Base-by-base conservation (phyloP, 208 protist species). In the Giardia muris region DNA sequence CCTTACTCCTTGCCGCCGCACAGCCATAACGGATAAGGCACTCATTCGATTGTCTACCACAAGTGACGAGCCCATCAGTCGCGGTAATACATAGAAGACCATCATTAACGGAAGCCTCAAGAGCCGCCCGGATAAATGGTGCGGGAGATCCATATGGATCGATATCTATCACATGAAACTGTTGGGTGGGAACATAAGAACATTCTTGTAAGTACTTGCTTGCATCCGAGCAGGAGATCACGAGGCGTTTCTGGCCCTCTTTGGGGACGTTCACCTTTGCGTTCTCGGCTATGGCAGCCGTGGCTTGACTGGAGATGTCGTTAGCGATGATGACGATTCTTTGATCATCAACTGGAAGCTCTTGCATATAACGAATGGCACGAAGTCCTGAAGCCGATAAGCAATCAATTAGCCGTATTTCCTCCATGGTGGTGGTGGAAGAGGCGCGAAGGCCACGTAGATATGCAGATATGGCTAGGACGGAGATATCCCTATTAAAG, bases 101-200 rank as follows among this genome's bases (percentile, higher is more conserved):
- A 48, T 67, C 86, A 67, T 92, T 30, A 46, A n/a, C 46, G 67
- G 86, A 44, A 0, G 89, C 76, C 1, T 92, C n/a, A 46, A 93
- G 87, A 0, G 93, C 67, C n/a, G 90, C 3, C 4, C 86, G 67
- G 0, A 91, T 46, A 91, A 93, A 93, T 42, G 39, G 1, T 46
- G 90, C 67, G 42, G 90, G 44, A 19, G 57, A 47, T 43, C 93
- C 93, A 67, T 92, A 93, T 30, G 93, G 93, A 86, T 93, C 93
- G 30, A 93, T 10, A 76, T 93, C 93, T 86, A 93, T 92, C 42
- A 92, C 89, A n/a, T 86, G 48, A 57, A 90, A 93, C 0, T 92
- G 22, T 42, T 67, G 39, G 46, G 0, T 88, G 39, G 42, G 67
- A 67, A 67, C 30, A n/a, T 4, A 45, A 43, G 43, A 86, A 43